Percentiles rank a stretch among this genome's conserved stretches.
phyloP scores from a whole-genome alignment of 306 rosid species.

The Citrullus mucosospermus region DNA sequence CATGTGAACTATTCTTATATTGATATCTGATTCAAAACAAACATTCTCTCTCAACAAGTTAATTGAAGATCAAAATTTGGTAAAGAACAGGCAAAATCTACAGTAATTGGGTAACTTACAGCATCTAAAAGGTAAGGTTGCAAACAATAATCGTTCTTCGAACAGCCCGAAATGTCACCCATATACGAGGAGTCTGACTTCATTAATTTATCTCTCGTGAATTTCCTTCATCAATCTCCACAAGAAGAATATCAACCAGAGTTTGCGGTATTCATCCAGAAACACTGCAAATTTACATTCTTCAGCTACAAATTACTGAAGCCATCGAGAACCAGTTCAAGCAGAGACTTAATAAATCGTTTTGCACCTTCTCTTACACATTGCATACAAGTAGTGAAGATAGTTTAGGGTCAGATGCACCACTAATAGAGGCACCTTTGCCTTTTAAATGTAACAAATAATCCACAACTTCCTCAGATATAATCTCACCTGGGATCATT shows the following conservation, averaged over 20 bases:
- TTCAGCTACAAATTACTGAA: background rate
- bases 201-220: background rate
- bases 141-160: background rate
- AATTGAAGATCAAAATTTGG: background rate
- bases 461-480: conserved; percentile 41
- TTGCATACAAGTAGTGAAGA: conserved; percentile 56
- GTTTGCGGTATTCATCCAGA: background rate
- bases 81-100: background rate
- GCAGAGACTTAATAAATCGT: background rate
- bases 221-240: background rate
- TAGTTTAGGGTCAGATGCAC: conserved; percentile 69
- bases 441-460: conserved; percentile 48
- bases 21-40: background rate
- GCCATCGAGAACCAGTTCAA: background rate
- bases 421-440: conserved; percentile 45
- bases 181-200: background rate
- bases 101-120: background rate
- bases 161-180: background rate
- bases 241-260: background rate
- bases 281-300: background rate
- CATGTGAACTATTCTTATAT: background rate
- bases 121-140: background rate
- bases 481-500: conserved; percentile 62
- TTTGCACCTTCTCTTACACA: background rate
- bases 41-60: background rate